Evolutionary conservation across 2,329 filamentous ascomycete genomes (phyloP), one percentile per base, ranked within the genome.

Genomic region (Ceratocystis cacaofunesta): DNA sequence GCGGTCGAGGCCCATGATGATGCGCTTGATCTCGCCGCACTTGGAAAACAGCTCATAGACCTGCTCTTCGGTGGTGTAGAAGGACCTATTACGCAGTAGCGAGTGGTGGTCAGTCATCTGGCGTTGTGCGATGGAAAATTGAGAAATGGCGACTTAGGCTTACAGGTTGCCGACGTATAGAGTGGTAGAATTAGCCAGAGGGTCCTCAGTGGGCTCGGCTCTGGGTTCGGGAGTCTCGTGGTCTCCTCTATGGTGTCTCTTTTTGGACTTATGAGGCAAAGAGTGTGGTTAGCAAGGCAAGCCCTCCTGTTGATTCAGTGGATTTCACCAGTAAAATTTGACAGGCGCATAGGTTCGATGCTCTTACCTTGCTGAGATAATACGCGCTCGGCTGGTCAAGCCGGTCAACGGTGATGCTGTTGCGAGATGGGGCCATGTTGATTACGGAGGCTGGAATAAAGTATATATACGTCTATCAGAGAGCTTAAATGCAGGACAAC

Each of bases 61-160:
- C 75, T 99, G 94, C 78, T 99, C 94, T 75, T 99, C 94, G 66
- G 94, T 99, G 28, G 94, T 99, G 81, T 96, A 96, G 78, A 96
- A 96, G 50, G 92, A 95, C 65, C 89, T 91, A 70, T 52, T 28
- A 64, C 69, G 69, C 65, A 68, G 68, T 65, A 19, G 68, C 68
- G 10, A 25, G 7, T 22, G 17, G 5, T 41, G 66, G 65, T 68
- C 55, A 62, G 28, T 46, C 25, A 28, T 36, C 25, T 36, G 55
- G 15, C n/a, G 15, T n/a, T 6, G 30, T 58, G 46, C 6, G 7
- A 25, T 46, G 52, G 63, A n/a, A 32, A 61, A 8, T 4, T 17
- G 3, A 1, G 8, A 41, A 17, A 5, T 36, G 32, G 17, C 32
- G 28, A 15, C 25, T 12, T 25, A 5, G 48, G 70, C 73, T 65